Evolutionary conservation across 345 rosid species (phyloP), one percentile per base, ranked within the genome.

Genomic region (Hirschfeldia incana): DNA sequence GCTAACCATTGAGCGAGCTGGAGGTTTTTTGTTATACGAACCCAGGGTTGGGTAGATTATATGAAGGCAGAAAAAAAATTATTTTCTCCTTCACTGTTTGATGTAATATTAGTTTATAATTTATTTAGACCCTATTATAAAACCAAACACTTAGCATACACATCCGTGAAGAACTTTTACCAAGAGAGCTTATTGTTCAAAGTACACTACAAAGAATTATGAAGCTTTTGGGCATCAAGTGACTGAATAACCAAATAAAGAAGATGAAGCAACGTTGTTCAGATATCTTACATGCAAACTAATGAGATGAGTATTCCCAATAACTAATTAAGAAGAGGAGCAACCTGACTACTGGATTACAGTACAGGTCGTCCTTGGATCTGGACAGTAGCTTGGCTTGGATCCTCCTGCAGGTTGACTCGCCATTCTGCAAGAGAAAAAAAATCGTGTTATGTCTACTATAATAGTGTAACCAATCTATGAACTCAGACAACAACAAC

Each of bases 291-390:
- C 79, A 75, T 6, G 79, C 80, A 70, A 80, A 75, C 72, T 67
- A 80, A 75, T 80, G 21, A 49, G 17, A 64, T 69, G 64, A 51
- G 42, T 17, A 60, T 63, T 39, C 57, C 46, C 72, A 64, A 21
- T 68, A 55, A 46, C 51, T 2, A 74, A 68, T 81, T 63, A 92
- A 80, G 97, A 87, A 32, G 97, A 92, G 88, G 97, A 91, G 88
- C 98, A 92, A 49, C 98, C 95, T 3, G 90, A 73, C 72, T 94
- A 92, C 85, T 94, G 97, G 89, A 86, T 91, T 12, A 94, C 92
- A 4, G 97, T 21, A 21, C 21, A 21, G 21, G 94, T 82, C 91
- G 97, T 67, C 98, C 98, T 46, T 94, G 89, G 63, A 94, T 91
- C 86, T 92, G 94, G 78, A 94, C 98, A 0, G 97, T 92, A 26